Base-by-base conservation (phyloP, 257 asterid species). In the Jasminum sambac region DNA sequence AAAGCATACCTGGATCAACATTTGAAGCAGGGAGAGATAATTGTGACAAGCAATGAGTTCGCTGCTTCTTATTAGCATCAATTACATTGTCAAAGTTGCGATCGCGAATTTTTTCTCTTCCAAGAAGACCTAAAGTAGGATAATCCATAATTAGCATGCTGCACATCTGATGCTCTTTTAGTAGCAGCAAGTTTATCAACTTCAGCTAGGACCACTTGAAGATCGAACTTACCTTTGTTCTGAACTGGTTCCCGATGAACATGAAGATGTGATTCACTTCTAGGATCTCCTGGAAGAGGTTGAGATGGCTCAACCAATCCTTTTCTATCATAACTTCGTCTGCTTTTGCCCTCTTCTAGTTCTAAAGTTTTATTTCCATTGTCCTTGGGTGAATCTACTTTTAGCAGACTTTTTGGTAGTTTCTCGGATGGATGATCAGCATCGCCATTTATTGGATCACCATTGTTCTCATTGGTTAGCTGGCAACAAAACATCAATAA, bases 391-490 rank as follows among this genome's bases (percentile, higher is more conserved):
- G 87, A 72, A 12, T 79, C 69, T 21, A 70, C 77, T 24, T 77
- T 77, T 17, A 67, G 43, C 66, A 43, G 72, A 52, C 70, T 79
- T 67, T 41, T 69, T 4, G 74, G 72, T 21, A 23, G 74, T 75
- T 84, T 86, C 82, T 86, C 78, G 11, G 14, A 37, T 17, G 83
- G 81, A 71, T 73, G 73, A 36, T 76, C 81, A 43, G 3, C 26
- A 9, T 42, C 75, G 43, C 52, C 58, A 66, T 72, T 62, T 40
- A 16, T 46, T 2, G 5, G 44, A 11, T 38, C 67, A 12, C 23
- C 70, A 8, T 71, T 71, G 30, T 62, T 65, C 66, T 74, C 74
- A 61, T 12, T 76, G 69, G 67, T 75, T 66, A 48, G 44, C 81
- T 30, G 43, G 50, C 26, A 57, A 73, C 26, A 69, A 42, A 66